Base-by-base conservation (phyloP, 2,329 filamentous ascomycete genomes). In the Pseudogymnoascus verrucosus region DNA sequence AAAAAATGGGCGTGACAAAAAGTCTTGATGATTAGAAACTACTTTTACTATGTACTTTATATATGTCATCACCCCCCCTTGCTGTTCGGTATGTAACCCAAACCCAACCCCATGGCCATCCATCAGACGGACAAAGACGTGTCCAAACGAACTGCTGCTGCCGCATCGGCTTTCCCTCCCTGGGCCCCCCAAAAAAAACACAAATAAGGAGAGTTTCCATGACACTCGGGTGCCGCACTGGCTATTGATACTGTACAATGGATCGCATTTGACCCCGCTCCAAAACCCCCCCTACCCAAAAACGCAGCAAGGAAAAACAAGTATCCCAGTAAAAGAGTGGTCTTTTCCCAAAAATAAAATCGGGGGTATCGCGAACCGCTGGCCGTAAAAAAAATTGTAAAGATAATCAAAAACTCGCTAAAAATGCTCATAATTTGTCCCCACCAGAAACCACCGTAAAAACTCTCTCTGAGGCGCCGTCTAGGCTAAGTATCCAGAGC, bases 221-320 rank as follows among this genome's bases (percentile, higher is more conserved):
- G 47, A 54, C 47, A 54, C 23, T 54, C 47, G 47, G 23, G 16
- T 54, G 47, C 47, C 47, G 47, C 47, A 7, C 47, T 54, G 47
- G 47, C 47, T 54, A 31, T 54, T 54, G 47, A 54, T 54, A 54
- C 47, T 54, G 47, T 54, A 54, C 47, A 54, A 31, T 54, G 47
- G 47, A 54, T 54, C 47, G 47, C 1, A 31, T 11, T 10, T 28
- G 23, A 31, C 23, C 47, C 40, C 47, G 14, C 47, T 26, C 44
- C 28, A 5, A 11, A n/a, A n/a, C 23, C 44, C 42, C 12, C 23
- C 14, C 11, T 26, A 26, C 44, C 44, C 44, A 51, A 54, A 31
- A 54, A 19, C 47, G 47, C 47, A 54, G 26, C 47, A 54, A 54
- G 47, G 47, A 54, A 31, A 31, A 54, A 31, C 8, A 28, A 10